Percentiles rank a stretch among this genome's conserved stretches.
phyloP scores from a whole-genome alignment of 2,329 filamentous ascomycete species.

The Botrytis sinoallii region DNA sequence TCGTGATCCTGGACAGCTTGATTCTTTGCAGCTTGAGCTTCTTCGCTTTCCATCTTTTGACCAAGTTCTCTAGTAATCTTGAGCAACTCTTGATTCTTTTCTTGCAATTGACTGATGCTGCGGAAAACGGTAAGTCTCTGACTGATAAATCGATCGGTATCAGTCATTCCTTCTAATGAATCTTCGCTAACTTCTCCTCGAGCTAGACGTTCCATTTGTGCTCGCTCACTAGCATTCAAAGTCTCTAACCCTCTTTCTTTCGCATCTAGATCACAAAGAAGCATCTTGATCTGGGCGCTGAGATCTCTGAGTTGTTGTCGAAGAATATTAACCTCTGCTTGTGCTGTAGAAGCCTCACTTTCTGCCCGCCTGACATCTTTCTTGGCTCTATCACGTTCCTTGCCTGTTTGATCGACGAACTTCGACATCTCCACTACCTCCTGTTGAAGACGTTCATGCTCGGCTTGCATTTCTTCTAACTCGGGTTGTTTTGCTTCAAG shows the following conservation, averaged over 20 bases:
- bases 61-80: slow-evolving; percentile 80
- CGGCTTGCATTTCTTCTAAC: slow-evolving; percentile 77
- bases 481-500: slow-evolving; percentile 85
- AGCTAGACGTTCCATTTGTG: slow-evolving; percentile 74
- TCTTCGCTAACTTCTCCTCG: slow-evolving; percentile 71
- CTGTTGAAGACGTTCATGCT: slow-evolving; percentile 74
- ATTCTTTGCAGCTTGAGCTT: slow-evolving; percentile 66
- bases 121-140: slow-evolving; percentile 88
- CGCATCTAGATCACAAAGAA: slow-evolving; percentile 82
- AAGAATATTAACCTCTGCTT: slow-evolving; percentile 72
- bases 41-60: slow-evolving; percentile 86
- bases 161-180: slow-evolving; percentile 69
- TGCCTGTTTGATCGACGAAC: slow-evolving; percentile 76
- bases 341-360: slow-evolving; percentile 60
- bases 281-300: slow-evolving; percentile 83
- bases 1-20: slow-evolving; percentile 63
- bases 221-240: slow-evolving; percentile 67
- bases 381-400: slow-evolving; percentile 74
- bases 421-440: slow-evolving; percentile 84
- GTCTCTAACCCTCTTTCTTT: slow-evolving; percentile 74
- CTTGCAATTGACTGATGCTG: slow-evolving; percentile 77
- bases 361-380: slow-evolving; percentile 78
- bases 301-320: slow-evolving; percentile 86
- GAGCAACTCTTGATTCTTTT: slow-evolving; percentile 82
- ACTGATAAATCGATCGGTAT: slow-evolving; percentile 85